Conservation (phyloP, 2,329 filamentous ascomycete species). For the Nothopassalora personata region DNA sequence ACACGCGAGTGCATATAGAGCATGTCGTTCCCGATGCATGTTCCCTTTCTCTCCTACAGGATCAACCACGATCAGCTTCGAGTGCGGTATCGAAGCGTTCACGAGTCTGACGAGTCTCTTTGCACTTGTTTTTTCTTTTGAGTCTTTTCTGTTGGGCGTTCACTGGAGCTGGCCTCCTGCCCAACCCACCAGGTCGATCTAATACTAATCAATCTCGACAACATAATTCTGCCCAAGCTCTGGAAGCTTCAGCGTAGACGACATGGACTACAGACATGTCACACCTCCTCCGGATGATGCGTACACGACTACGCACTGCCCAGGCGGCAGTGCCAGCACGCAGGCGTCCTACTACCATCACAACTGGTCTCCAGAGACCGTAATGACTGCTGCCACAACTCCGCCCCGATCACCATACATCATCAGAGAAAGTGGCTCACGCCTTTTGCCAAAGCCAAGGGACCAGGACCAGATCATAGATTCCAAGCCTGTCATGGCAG, state of each 20-base stretch:
- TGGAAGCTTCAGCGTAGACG: slow-evolving; percentile 19
- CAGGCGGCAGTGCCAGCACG: slow-evolving; percentile 31
- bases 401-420: slow-evolving; percentile 28
- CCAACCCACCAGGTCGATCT: slow-evolving; percentile 5
- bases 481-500: slow-evolving; percentile 4
- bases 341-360: slow-evolving; percentile 22
- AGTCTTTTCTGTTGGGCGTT: slow-evolving; percentile 31
- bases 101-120: slow-evolving; percentile 39
- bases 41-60: slow-evolving; percentile 10
- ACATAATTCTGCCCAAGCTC: slow-evolving; percentile 8
- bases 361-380: slow-evolving; percentile 30
- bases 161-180: slow-evolving; percentile 42
- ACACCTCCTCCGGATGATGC: slow-evolving; percentile 39
- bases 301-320: slow-evolving; percentile 25
- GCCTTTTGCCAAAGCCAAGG: slow-evolving; percentile 25
- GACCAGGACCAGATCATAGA: slow-evolving; percentile 30
- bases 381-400: slow-evolving; percentile 28
- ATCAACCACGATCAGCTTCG: slow-evolving; percentile 22
- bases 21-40: background rate
- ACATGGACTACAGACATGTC: slow-evolving; percentile 43
- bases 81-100: slow-evolving; percentile 20
- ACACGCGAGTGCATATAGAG: slow-evolving; percentile 24
- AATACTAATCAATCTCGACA: background rate
- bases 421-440: slow-evolving; percentile 26
- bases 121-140: slow-evolving; percentile 34